phyloP scores from a whole-genome alignment of 345 rosid genomes.

The Kernera saxatilis region DNA sequence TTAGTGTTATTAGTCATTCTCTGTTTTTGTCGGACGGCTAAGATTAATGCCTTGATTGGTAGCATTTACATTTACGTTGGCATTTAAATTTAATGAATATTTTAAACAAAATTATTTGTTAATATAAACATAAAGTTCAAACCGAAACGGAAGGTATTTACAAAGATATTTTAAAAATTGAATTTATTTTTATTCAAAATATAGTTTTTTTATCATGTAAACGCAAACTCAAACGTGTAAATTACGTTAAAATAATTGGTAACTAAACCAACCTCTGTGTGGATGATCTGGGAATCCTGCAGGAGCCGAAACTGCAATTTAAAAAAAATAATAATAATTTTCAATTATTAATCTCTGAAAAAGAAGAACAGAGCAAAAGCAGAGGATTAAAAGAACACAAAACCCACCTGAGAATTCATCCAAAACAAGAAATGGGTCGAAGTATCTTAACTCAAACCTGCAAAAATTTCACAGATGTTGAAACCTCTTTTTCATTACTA shows the following conservation, averaged over 20 bases:
- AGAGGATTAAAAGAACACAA: neutral
- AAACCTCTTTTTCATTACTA: neutral
- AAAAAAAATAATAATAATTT: too few relatives aligned
- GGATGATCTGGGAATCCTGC: slow-evolving; percentile 97
- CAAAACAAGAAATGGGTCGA: slow-evolving; percentile 78
- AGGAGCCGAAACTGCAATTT: slow-evolving; percentile 61
- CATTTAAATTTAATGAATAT: neutral
- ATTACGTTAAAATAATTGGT: neutral
- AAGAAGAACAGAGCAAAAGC: slow-evolving; percentile 3
- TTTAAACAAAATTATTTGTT: neutral
- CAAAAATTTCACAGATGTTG: neutral
- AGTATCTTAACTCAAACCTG: slow-evolving; percentile 83
- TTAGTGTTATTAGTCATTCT: neutral
- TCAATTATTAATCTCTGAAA: neutral
- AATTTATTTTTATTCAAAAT: neutral
- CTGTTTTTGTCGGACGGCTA: neutral
- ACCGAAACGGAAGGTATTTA: neutral
- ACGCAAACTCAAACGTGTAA: neutral
- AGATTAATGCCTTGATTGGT: neutral
- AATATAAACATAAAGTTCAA: neutral
- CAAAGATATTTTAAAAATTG: neutral
- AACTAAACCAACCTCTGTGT: slow-evolving; percentile 55
- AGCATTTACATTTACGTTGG: neutral
- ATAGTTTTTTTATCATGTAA: neutral
- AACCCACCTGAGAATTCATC: slow-evolving; percentile 81